Conservation (phyloP, 805 yeast species). For the Pichia occidentalis region DNA sequence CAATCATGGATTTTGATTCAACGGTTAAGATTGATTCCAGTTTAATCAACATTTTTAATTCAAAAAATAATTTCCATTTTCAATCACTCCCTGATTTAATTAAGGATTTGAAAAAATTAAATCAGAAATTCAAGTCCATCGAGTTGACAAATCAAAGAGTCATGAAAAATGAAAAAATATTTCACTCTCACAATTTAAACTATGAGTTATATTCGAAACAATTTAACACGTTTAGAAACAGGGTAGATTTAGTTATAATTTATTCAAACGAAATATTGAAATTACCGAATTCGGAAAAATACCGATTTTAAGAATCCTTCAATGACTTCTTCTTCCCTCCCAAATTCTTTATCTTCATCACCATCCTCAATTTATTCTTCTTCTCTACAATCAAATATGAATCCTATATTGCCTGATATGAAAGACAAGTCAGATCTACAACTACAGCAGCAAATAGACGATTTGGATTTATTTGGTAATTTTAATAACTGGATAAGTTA, state of each 20-base stretch:
- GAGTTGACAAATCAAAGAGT: not conserved
- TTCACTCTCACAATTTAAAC: not conserved
- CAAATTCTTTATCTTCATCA: constrained; percentile 2
- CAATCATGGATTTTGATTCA: constrained; percentile 10
- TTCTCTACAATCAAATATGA: not conserved
- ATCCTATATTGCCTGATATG: not conserved
- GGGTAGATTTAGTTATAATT: constrained; percentile 9
- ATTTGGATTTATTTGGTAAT: constrained; percentile 2
- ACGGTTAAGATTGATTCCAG: constrained; percentile 5
- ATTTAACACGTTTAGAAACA: constrained; percentile 1
- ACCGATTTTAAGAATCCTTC: not conserved
- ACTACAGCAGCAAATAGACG: not conserved
- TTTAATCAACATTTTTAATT: constrained; percentile 5
- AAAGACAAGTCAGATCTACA: not conserved
- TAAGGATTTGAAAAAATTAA: constrained; percentile 10
- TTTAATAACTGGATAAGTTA: constrained; percentile 4
- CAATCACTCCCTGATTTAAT: constrained; percentile 12
- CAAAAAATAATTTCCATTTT: constrained; percentile 5
- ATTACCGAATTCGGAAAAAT: not conserved
- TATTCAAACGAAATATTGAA: constrained; percentile 9
- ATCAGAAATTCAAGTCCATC: constrained; percentile 3
- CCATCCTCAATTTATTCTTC: not conserved
- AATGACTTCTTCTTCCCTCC: not conserved
- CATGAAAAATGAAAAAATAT: not conserved
- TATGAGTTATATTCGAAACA: not conserved